These are phyloP conservation scores for Daldinia concentrica DNA, from an alignment of 495 filamentous ascomycete species.

Conservation along the genomic window DNA sequence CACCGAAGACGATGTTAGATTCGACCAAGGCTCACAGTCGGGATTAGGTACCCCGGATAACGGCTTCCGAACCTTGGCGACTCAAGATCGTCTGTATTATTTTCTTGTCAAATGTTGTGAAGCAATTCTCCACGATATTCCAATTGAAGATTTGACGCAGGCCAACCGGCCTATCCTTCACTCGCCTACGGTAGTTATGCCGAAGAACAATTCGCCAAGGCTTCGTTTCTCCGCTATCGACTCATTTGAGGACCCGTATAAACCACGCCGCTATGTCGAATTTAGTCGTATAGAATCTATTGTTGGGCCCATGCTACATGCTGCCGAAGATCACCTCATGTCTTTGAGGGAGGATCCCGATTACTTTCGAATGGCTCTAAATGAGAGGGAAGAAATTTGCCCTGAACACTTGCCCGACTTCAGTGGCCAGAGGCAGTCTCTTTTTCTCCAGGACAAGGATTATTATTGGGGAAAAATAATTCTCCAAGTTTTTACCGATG, in stretches of 20 bases:
- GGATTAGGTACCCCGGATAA: conserved; percentile 54
- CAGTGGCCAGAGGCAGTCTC: conserved; percentile 41
- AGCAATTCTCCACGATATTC: conserved; percentile 57
- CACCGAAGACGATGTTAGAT: background rate
- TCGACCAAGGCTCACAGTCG: background rate
- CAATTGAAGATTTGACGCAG: conserved; percentile 7
- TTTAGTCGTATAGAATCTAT: conserved; percentile 53
- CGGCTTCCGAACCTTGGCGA: conserved; percentile 57
- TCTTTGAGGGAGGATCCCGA: conserved; percentile 63
- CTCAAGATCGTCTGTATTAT: conserved; percentile 53
- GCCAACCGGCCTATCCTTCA: conserved; percentile 40
- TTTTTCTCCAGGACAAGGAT: background rate
- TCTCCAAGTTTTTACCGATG: background rate
- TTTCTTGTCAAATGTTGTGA: conserved; percentile 57
- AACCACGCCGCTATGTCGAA: conserved; percentile 52
- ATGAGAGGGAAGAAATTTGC: conserved; percentile 54
- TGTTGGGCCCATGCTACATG: conserved; percentile 48
- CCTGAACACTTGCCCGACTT: conserved; percentile 49
- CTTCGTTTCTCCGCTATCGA: conserved; percentile 42
- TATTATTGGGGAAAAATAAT: conserved; percentile 4
- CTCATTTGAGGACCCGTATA: conserved; percentile 58
- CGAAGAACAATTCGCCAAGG: conserved; percentile 16
- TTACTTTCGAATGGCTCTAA: conserved; percentile 56
- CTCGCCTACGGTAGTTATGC: conserved; percentile 46
- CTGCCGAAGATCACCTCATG: conserved; percentile 62